Evolutionary conservation across 2,329 filamentous ascomycete species (phyloP), one percentile per base, ranked within the genome.

Genomic region (Bipolaris oryzae): DNA sequence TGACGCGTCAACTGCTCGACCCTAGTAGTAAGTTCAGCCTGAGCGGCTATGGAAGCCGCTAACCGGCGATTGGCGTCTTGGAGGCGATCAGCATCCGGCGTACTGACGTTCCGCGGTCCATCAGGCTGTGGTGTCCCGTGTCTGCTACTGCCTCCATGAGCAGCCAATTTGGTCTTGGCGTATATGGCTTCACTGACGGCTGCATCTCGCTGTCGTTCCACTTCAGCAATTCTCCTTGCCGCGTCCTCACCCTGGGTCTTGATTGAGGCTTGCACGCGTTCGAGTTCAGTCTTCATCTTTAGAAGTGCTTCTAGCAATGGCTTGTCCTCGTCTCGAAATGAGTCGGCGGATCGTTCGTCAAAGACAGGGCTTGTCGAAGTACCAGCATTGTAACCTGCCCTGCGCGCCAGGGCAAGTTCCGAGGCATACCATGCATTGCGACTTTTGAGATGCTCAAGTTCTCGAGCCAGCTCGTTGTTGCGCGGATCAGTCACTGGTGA

Each of bases 381-480:
- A 60, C 86, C 92, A 15, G 91, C 85, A 6, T 87, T 84, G 70
- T 98, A 99, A 5, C 95, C 95, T 38, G 91, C 87, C 77, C 96
- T 96, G 47, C 90, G 87, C 6, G 95, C 96, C 61, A 99, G 81
- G 55, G 96, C 92, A 43, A 99, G 82, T 77, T 99, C 95, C 0
- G 94, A 97, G 7, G 92, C 92, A 76, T 96, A 97, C 95, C 95
- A 99, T 0, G 94, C 94, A 77, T 96, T 98, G 49, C 90, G 87
- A 70, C 89, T 95, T 69, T 91, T 91, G 3, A 89, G 85, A 7
- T 87, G 83, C 72, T 99, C 94, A 2, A 99, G 82, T 73, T 99
- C 95, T 73, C 95, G 94, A 13, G 91, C 82, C 11, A 97, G 76
- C 0, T 90, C 87, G 61, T 91, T 89, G 1, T 89, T 89, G 64